Base-by-base conservation (phyloP, 176 grass and related monocot genomes). In the Bromus sterilis region DNA sequence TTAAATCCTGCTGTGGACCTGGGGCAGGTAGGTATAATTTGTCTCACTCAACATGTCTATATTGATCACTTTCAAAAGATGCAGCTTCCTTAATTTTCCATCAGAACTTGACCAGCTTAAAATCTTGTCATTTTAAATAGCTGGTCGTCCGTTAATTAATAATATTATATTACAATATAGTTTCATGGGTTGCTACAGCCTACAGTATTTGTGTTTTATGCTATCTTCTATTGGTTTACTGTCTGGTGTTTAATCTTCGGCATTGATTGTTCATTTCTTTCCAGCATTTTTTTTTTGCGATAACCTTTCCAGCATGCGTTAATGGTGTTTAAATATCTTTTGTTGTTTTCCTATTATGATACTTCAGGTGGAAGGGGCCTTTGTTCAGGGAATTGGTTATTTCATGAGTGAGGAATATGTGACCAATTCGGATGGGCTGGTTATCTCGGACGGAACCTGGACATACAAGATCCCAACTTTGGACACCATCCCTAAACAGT, bases 1-100 rank as follows among this genome's bases (percentile, higher is more conserved):
- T 91, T 98, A 87, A 98, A 98, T 82, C 92, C 92, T 83, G 95
- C 92, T 26, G 84, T 98, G 71, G 95, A 95, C 88, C 86, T 98
- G 77, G 90, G 95, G 53, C 92, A 98, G 95, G 95, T 98, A 30
- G 21, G 79, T 70, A 44, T 43, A 79, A 66, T 63, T 29, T 58
- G 18, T 72, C 55, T 82, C 23, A 56, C 13, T 21, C 15, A 20
- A 72, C 31, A 28, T 4, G 13, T 37, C 7, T 55, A 10, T 7
- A n/a, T 66, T 55, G 33, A 57, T 39, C 34, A 51, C 31, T 46
- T 80, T 23, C 26, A 20, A 59, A 58, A 71, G 6, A 35, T 23
- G 25, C 35, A 34, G 1, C 46, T 66, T n/a, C 12, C 28, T 25
- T 64, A 43, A 77, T 42, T 77, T 34, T 10, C 14, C 25, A 78